Evolutionary conservation across 495 filamentous ascomycete genomes (phyloP).

Genomic region (Physcia stellaris): DNA sequence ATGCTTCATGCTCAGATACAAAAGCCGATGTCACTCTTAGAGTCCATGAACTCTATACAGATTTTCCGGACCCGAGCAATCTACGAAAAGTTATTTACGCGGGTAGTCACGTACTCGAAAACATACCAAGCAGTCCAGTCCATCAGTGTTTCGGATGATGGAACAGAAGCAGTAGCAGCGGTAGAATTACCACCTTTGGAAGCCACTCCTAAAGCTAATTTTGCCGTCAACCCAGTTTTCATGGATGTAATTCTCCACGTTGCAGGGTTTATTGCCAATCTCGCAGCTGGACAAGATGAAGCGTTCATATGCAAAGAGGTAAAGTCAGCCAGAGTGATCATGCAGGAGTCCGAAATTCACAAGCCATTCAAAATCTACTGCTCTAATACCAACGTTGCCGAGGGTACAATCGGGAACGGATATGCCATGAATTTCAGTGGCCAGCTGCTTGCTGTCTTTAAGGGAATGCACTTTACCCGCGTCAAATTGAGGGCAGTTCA

Average conservation of each 20-base stretch:
- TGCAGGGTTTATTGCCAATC: conserved; percentile 3
- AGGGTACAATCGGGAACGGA: conserved; percentile 9
- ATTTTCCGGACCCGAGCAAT: too few relatives aligned
- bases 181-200: too few relatives aligned
- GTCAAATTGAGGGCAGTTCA: neutral
- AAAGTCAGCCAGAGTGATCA: conserved; percentile 4
- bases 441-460: conserved; percentile 5
- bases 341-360: conserved; percentile 1
- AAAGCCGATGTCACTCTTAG: too few relatives aligned
- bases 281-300: conserved; percentile 5
- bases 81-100: too few relatives aligned
- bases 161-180: too few relatives aligned
- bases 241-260: conserved; percentile 2
- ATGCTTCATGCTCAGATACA: too few relatives aligned
- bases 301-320: conserved; percentile 12
- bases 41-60: too few relatives aligned
- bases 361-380: conserved; percentile 8
- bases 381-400: conserved; percentile 5
- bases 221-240: neutral
- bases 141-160: too few relatives aligned
- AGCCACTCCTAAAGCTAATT: conserved; percentile 1
- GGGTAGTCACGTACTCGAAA: too few relatives aligned
- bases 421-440: conserved; percentile 9
- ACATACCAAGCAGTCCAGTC: too few relatives aligned
- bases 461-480: conserved; percentile 10